Base-by-base conservation (phyloP, 768 basidiomycete genomes). In the Russula griseocarnosa region DNA sequence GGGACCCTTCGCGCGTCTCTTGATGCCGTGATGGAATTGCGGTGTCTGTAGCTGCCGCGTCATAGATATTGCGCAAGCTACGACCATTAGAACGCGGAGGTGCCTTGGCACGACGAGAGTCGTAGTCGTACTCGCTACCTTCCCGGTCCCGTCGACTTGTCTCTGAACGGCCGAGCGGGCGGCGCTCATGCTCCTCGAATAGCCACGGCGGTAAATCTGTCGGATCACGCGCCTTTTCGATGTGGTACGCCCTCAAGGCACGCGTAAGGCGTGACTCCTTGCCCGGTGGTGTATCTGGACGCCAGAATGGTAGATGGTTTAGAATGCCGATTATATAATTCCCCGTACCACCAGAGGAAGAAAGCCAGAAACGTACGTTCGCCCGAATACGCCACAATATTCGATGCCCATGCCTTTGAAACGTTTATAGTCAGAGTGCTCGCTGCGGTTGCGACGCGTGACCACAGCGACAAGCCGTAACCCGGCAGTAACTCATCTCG, bases 191-290 rank as follows among this genome's bases (percentile, higher is more conserved):
- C 60, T 81, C 83, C 50, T 79, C 79, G 62, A 88, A 87, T 20
- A 89, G 77, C 87, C 86, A 88, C 9, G 77, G 74, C 11, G 87
- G 86, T 22, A 88, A 78, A 69, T 87, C 86, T 32, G 78, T 69
- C 11, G 80, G 82, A 42, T 79, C 75, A 28, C 78, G 78, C 24
- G 85, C 86, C 71, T 85, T 84, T 30, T 79, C 79, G 54, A 86
- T 78, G 68, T 88, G 82, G 70, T 87, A 88, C 0, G 83, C 81
- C 70, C 86, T 86, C 83, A 88, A 82, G 5, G 82, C 83, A n/a
- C 79, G 79, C 5, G 79, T 81, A 38, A 88, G 77, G 40, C 82
- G 82, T 5, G 83, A 83, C 66, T 87, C 86, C 51, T 79, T 75
- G 30, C 84, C 85, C 11, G 78, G 76, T 4, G 80, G 82, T 32